Evolutionary conservation across 495 filamentous ascomycete species (phyloP).

Genomic region (Penicillium malachiteum): DNA sequence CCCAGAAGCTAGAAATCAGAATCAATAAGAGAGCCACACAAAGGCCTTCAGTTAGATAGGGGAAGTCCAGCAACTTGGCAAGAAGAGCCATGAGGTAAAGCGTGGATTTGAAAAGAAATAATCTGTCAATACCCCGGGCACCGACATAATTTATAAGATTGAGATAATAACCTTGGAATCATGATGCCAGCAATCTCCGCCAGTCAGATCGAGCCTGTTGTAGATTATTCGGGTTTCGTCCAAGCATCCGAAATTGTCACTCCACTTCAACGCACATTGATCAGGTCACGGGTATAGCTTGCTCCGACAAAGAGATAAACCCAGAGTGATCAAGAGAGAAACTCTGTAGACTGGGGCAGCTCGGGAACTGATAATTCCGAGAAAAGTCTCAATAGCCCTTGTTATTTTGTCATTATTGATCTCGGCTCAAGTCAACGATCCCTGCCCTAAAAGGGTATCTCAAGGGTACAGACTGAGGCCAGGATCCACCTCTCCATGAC

Average conservation of each 20-base stretch:
- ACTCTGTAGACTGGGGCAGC: background rate
- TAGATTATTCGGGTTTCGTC: conserved; percentile 3
- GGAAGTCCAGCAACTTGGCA: conserved; percentile 21
- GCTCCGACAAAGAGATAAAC: background rate
- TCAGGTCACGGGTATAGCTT: background rate
- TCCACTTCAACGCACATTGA: too few relatives aligned
- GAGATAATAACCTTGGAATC: background rate
- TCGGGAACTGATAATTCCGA: conserved; percentile 4
- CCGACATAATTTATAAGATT: background rate
- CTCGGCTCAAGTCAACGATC: conserved; percentile 1
- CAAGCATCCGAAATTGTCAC: background rate
- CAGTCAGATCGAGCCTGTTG: conserved; percentile 1
- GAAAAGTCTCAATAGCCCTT: background rate
- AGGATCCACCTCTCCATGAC: background rate
- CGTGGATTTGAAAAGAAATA: background rate
- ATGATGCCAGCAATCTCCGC: background rate
- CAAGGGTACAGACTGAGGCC: background rate
- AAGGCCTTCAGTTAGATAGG: conserved; percentile 21
- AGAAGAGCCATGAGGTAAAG: conserved; percentile 25
- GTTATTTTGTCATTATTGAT: too few relatives aligned
- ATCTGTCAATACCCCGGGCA: background rate
- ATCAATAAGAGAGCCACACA: conserved; percentile 20
- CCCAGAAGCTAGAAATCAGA: conserved; percentile 26
- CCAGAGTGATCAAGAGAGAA: background rate
- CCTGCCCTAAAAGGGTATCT: conserved; percentile 15